phyloP scores from a whole-genome alignment of 305 asterid species.

The Lippia alba region DNA sequence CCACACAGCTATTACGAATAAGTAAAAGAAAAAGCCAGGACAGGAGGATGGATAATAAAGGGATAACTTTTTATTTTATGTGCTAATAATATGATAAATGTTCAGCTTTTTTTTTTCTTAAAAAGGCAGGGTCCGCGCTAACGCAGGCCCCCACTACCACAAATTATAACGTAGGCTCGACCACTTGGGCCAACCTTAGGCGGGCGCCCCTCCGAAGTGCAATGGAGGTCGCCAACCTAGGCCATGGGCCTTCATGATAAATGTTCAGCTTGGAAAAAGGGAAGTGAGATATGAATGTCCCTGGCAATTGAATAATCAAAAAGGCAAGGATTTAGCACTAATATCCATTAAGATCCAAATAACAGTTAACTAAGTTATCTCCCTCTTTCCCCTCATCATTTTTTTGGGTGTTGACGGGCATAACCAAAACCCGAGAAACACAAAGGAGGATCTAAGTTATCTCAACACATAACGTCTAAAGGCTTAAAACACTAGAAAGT shows the following conservation, averaged over 20 bases:
- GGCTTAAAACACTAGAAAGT: conserved; percentile 9
- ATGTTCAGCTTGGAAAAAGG: background rate
- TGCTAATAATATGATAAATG: no score
- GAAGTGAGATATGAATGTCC: background rate
- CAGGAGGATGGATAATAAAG: background rate
- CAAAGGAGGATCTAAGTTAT: conserved; percentile 14
- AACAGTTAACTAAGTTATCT: conserved; percentile 8
- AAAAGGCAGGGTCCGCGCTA: no score
- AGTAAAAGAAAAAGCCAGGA: background rate
- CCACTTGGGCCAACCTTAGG: no score
- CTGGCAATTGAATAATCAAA: conserved; percentile 4
- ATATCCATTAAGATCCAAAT: background rate
- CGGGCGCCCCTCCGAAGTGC: no score
- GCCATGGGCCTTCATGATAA: no score
- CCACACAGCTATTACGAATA: background rate
- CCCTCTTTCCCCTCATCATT: background rate
- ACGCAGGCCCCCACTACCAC: no score
- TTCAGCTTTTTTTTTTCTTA: no score
- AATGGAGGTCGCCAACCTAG: no score
- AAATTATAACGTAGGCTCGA: no score
- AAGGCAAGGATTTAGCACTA: background rate
- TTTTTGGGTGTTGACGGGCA: background rate
- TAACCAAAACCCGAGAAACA: background rate
- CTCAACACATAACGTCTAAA: conserved; percentile 9
- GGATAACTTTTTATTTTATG: no score